Evolutionary conservation across 2,329 filamentous ascomycete species (phyloP), one percentile per base, ranked within the genome.

Genomic region (Penicillium capsulatum): DNA sequence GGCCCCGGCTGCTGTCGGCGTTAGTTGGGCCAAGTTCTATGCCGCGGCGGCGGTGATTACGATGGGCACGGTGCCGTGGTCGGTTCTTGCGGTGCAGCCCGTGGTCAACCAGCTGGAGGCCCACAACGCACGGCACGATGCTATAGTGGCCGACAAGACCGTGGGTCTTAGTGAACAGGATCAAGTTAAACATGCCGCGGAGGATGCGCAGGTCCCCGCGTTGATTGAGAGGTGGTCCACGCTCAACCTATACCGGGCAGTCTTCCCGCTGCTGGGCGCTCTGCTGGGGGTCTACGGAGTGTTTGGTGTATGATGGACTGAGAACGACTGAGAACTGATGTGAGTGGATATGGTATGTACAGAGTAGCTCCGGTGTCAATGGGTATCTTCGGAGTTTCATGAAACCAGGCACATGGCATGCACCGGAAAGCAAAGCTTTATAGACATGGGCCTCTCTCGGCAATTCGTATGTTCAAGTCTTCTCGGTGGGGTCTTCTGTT

Each of bases 21-120:
- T 17, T 4, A 50, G 32, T 16, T 48, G 42, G 46, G 36, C 36
- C 10, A 34, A 31, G 9, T 34, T 40, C 35, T 63, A 63, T 40
- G 27, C 49, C 26, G 34, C 51, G 7, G 56, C 60, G n/a, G 45
- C 47, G 0, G 36, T 46, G 3, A 14, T 54, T 17, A 55, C 57
- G 14, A 13, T 60, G 31, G 34, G 46, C 2, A 55, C 60, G 14
- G 48, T 53, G 14, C 57, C 58, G 11, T 64, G 45, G 44, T 62
- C 61, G 6, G 2, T 56, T 2, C 22, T 41, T 2, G 36, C 42
- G 14, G 63, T 65, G 55, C 34, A 31, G n/a, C 40, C 38, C 2
- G 51, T 51, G 2, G 63, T 63, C 44, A 42, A 34, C n/a, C 41
- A 33, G 6, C 40, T 65, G 31, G 44, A 44, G 31, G 50, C 44